These are phyloP conservation scores for Stemphylium beticola DNA, from an alignment of 2,329 filamentous ascomycete genomes.

Conservation along the genomic window DNA sequence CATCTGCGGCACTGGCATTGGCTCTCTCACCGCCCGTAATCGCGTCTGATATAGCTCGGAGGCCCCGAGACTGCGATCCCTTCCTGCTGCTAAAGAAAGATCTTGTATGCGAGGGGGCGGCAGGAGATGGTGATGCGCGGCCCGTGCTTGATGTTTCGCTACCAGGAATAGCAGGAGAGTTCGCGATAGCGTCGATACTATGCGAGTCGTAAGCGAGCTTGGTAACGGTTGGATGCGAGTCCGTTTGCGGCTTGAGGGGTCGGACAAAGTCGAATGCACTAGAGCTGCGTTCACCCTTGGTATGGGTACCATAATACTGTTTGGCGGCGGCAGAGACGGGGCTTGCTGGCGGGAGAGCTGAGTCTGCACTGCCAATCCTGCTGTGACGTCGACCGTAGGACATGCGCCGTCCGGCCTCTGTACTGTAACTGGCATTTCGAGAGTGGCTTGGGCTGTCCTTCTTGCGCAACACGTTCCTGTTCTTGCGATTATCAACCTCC, in stretches of 20 bases:
- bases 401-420: conserved; percentile 59
- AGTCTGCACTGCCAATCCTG: conserved; percentile 79
- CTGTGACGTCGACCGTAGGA: conserved; percentile 72
- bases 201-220: conserved; percentile 61
- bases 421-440: conserved; percentile 77
- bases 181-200: conserved; percentile 54
- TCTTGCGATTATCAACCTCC: conserved; percentile 75
- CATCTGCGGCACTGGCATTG: conserved; percentile 50
- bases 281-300: conserved; percentile 43
- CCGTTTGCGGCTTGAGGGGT: conserved; percentile 49
- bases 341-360: conserved; percentile 63
- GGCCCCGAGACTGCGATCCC: conserved; percentile 64
- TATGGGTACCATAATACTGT: conserved; percentile 68
- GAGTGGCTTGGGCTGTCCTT: conserved; percentile 72
- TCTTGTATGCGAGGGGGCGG: conserved; percentile 37
- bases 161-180: conserved; percentile 47
- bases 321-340: conserved; percentile 66
- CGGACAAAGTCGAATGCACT: conserved; percentile 58
- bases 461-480: conserved; percentile 74
- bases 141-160: conserved; percentile 58
- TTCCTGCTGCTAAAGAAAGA: conserved; percentile 49
- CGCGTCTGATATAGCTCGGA: conserved; percentile 83
- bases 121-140: conserved; percentile 54
- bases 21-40: conserved; percentile 62
- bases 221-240: conserved; percentile 62